phyloP scores from a whole-genome alignment of 164 flowering plant species.

The Litsea cubeba region DNA sequence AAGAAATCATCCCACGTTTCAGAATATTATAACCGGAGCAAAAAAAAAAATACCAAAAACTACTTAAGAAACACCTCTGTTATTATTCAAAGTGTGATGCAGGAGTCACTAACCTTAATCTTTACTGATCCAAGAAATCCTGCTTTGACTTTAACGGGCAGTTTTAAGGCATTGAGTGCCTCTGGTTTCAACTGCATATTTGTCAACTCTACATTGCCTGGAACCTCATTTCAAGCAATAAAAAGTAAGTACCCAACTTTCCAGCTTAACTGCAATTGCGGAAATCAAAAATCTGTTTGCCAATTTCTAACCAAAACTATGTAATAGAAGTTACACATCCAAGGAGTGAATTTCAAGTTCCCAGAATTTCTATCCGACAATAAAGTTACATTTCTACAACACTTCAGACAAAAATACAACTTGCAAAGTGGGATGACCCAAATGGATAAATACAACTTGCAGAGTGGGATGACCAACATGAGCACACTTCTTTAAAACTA shows the following conservation, averaged over 20 bases:
- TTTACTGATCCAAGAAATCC: constrained; percentile 99
- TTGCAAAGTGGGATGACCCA: too few relatives aligned
- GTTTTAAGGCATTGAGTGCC: constrained; percentile 93
- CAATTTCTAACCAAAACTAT: too few relatives aligned
- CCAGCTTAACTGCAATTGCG: too few relatives aligned
- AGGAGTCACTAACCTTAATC: constrained; percentile 60
- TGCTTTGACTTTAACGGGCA: constrained; percentile 96
- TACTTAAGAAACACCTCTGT: background rate
- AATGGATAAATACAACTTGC: too few relatives aligned
- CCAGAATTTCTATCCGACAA: too few relatives aligned
- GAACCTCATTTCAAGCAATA: constrained; percentile 12
- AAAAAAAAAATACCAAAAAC: background rate
- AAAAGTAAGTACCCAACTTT: background rate
- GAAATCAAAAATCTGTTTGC: too few relatives aligned
- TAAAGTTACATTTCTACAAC: too few relatives aligned
- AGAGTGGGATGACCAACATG: too few relatives aligned
- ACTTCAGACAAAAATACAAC: too few relatives aligned
- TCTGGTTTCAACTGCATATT: constrained; percentile 99
- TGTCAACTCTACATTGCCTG: constrained; percentile 93
- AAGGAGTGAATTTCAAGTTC: too few relatives aligned
- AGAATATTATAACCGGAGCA: background rate
- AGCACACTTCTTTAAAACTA: too few relatives aligned
- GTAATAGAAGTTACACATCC: too few relatives aligned
- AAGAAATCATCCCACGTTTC: background rate
- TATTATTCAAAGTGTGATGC: background rate